Percentiles rank a stretch among this genome's conserved stretches.
Evolutionary conservation across 148 eudicot species (phyloP).

Genomic region (Vaccinium macrocarpon): DNA sequence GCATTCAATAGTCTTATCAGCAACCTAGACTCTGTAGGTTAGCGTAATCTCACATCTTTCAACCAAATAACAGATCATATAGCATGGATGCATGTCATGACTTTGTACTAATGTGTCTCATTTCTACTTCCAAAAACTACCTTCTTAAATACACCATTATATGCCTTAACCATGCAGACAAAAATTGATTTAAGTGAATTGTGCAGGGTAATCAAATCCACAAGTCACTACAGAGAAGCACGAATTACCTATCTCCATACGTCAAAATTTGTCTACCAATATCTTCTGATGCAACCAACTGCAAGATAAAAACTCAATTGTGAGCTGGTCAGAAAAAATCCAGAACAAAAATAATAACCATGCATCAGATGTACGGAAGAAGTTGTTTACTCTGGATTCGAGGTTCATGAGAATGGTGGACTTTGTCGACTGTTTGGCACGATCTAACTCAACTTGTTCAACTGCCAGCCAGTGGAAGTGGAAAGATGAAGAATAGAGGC

Average conservation of each 20-base stretch:
- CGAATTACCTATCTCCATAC: conserved; percentile 57
- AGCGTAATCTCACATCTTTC: neutral
- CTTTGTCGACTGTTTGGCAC: conserved; percentile 84
- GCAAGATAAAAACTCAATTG: conserved; percentile 10
- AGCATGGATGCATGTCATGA: neutral
- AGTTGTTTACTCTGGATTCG: conserved; percentile 73
- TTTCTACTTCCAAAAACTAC: neutral
- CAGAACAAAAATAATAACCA: neutral
- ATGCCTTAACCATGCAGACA: conserved; percentile 5
- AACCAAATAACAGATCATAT: neutral
- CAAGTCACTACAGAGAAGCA: neutral
- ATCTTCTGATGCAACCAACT: conserved; percentile 59
- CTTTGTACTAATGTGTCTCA: neutral
- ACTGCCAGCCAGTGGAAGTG: conserved; percentile 39
- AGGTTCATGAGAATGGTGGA: conserved; percentile 87
- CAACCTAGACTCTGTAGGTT: neutral
- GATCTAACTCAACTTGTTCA: conserved; percentile 56
- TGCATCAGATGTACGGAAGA: neutral
- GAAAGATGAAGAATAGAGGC: neutral
- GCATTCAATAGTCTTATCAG: neutral
- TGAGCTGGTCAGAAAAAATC: neutral
- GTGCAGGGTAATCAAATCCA: neutral
- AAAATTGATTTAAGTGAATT: neutral
- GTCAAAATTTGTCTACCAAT: conserved; percentile 58
- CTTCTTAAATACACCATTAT: neutral